Conservation (phyloP, 2,329 filamentous ascomycete species). For the Colletotrichum eremochloae region DNA sequence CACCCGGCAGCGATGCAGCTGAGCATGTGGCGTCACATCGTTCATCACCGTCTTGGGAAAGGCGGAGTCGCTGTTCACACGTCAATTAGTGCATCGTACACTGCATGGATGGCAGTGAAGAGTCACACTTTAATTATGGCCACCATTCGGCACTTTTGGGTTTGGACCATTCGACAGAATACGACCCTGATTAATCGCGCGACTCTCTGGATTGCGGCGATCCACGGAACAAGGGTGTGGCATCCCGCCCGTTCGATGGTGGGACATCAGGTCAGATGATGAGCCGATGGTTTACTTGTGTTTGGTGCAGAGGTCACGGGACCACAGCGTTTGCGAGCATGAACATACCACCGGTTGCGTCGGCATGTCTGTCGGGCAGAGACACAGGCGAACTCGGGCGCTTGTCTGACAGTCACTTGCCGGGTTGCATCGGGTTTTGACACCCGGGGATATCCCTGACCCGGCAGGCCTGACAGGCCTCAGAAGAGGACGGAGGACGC, state of each 20-base stretch:
- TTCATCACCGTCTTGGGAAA: background rate
- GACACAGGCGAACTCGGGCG: background rate
- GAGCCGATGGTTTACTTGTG: background rate
- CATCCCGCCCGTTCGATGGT: background rate
- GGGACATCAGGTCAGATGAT: conserved; percentile 25
- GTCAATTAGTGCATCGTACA: background rate
- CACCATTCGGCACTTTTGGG: background rate
- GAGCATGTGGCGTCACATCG: conserved; percentile 20
- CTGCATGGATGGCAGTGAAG: background rate
- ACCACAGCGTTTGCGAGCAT: background rate
- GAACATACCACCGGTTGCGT: conserved; percentile 3
- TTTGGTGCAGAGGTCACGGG: background rate
- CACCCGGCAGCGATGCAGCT: conserved; percentile 10
- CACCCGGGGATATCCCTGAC: background rate
- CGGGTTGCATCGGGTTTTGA: background rate
- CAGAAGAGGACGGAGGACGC: background rate
- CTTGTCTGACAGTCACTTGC: conserved; percentile 2
- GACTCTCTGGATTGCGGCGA: background rate
- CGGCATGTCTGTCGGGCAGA: conserved; percentile 20
- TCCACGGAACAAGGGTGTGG: background rate
- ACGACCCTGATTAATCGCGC: background rate
- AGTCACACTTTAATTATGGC: background rate
- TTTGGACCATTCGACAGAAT: background rate
- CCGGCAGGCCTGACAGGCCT: background rate
- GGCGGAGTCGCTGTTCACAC: conserved; percentile 8